Conservation (phyloP, 257 asterid genomes). For the Scutellaria minor region DNA sequence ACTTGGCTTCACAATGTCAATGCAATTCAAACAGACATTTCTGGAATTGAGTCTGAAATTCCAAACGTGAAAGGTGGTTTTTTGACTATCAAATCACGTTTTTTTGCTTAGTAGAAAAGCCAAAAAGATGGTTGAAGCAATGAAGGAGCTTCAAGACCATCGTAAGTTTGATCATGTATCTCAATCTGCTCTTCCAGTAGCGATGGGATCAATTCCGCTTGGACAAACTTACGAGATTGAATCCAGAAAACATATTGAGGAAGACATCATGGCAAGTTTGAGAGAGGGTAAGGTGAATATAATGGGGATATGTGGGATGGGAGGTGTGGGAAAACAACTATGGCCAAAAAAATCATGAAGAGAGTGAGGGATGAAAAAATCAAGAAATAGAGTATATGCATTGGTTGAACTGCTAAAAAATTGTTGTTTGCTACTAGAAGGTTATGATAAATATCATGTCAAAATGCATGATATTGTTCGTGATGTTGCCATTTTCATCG, state of each 20-base stretch:
- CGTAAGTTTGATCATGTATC: not conserved
- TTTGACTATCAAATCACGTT: not conserved
- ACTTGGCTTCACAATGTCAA: conserved; percentile 17
- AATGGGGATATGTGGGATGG: conserved; percentile 24
- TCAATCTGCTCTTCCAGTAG: not conserved
- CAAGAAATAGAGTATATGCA: not conserved
- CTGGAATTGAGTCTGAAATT: not conserved
- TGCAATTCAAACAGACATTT: not conserved
- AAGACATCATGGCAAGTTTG: conserved; percentile 14
- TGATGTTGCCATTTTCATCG: conserved; percentile 27
- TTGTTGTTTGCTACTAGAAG: conserved; percentile 11
- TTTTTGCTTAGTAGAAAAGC: conserved; percentile 14
- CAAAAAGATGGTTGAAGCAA: not conserved
- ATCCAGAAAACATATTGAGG: conserved; percentile 20
- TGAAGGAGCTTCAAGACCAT: not conserved
- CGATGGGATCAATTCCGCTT: not conserved
- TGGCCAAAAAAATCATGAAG: not conserved
- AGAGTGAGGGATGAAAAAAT: conserved; percentile 5
- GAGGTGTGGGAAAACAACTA: conserved; percentile 10
- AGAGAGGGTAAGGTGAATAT: not conserved
- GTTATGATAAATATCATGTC: not conserved
- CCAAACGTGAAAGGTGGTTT: not conserved
- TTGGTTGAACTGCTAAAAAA: conserved; percentile 5
- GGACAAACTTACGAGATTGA: conserved; percentile 8
- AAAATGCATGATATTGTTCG: conserved; percentile 35